A percentile compares a stretch with the other conserved stretches of the same genome.
These are phyloP conservation scores for Yarrowia sp. DNA, from an alignment of 805 yeast genomes.

Conservation along the genomic window DNA sequence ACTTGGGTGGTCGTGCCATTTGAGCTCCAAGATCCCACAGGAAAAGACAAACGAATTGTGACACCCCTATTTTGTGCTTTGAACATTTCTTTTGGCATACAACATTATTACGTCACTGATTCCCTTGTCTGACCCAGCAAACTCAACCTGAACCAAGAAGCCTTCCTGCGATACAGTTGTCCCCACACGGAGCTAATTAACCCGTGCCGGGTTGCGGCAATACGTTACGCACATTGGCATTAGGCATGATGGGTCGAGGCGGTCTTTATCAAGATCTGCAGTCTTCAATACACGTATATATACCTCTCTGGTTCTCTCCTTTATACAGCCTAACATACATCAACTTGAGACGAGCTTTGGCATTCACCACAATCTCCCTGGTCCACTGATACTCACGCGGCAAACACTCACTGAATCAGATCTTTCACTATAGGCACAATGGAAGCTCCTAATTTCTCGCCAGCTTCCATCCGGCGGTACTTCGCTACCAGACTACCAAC, in stretches of 20 bases:
- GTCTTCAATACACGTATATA: neutral
- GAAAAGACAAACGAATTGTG: no score
- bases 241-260: neutral
- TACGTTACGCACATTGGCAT: neutral
- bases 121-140: neutral
- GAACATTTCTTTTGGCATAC: neutral
- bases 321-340: neutral
- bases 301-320: neutral
- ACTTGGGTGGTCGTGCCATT: no score
- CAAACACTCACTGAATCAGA: neutral
- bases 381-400: neutral
- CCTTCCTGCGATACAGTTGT: neutral
- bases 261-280: neutral
- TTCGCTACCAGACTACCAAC: slow-evolving; percentile 36
- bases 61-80: neutral
- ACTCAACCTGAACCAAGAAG: neutral
- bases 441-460: slow-evolving; percentile 31
- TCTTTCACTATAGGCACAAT: neutral
- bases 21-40: no score
- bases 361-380: neutral
- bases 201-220: slow-evolving; percentile 13
- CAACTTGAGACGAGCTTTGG: neutral
- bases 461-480: slow-evolving; percentile 34
- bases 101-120: neutral
- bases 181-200: slow-evolving; percentile 12